These are phyloP conservation scores for Diplosphaera chodatii DNA, from an alignment of 139 green algal species.

Conservation along the genomic window DNA sequence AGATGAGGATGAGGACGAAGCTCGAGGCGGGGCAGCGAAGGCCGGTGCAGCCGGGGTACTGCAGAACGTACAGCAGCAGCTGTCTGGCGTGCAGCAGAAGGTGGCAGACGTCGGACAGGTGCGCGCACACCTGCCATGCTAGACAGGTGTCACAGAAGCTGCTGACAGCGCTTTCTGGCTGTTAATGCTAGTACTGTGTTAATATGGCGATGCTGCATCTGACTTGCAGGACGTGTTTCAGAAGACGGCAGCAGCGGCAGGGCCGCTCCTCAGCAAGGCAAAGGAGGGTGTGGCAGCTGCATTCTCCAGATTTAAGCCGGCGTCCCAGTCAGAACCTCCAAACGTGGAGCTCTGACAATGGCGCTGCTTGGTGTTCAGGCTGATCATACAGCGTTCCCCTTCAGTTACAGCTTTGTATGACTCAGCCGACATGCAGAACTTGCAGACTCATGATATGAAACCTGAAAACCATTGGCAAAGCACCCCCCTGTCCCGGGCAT, in stretches of 20 bases:
- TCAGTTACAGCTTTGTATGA: too few relatives aligned
- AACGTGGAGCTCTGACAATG: not conserved
- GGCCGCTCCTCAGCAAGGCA: not conserved
- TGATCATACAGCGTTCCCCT: too few relatives aligned
- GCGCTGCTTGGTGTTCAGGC: too few relatives aligned
- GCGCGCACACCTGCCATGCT: too few relatives aligned
- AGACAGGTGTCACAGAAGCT: not conserved
- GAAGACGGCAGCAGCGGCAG: not conserved
- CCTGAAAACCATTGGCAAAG: too few relatives aligned
- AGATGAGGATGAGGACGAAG: not conserved
- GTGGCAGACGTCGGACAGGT: not conserved
- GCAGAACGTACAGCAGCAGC: not conserved
- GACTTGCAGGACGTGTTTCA: not conserved
- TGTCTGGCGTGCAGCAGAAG: not conserved
- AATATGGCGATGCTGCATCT: not conserved
- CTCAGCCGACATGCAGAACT: too few relatives aligned
- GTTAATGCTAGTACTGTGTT: not conserved
- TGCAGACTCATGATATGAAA: too few relatives aligned
- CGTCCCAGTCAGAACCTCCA: not conserved
- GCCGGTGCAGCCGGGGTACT: not conserved
- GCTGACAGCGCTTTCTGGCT: not conserved
- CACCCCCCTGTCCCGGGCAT: too few relatives aligned
- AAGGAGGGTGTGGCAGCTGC: not conserved
- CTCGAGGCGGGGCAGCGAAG: not conserved
- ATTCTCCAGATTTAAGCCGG: not conserved